phyloP scores from a whole-genome alignment of 139 green algal genomes.

The Picochlorum sp. region DNA sequence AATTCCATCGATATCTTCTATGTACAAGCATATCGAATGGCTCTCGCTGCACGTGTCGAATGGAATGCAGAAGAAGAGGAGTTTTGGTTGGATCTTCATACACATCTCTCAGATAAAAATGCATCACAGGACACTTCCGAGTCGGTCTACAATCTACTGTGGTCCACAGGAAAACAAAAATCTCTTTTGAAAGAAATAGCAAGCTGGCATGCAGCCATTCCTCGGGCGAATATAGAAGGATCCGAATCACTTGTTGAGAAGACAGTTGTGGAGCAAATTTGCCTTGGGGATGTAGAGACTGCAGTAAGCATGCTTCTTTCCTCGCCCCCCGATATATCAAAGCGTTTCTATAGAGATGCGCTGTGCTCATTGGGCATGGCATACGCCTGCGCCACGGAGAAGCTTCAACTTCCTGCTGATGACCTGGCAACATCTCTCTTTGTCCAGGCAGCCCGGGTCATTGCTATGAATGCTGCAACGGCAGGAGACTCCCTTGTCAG shows the following conservation, averaged over 20 bases:
- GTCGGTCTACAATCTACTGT: not conserved
- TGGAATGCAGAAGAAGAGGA: constrained; percentile 4
- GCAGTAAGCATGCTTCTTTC: constrained; percentile 76
- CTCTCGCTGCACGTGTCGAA: not conserved
- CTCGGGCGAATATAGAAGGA: constrained; percentile 18
- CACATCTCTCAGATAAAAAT: not conserved
- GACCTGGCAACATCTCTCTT: constrained; percentile 27
- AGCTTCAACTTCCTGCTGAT: not conserved
- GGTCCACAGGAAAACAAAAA: not conserved
- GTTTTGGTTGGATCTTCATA: not conserved
- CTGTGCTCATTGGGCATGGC: constrained; percentile 69
- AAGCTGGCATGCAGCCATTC: constrained; percentile 60
- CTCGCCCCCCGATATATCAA: constrained; percentile 44
- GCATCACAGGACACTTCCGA: not conserved
- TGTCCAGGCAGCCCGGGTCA: constrained; percentile 62
- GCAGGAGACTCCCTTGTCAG: constrained; percentile 69
- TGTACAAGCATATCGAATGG: not conserved
- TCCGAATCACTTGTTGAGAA: constrained; percentile 41
- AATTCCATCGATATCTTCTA: not conserved
- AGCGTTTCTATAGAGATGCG: constrained; percentile 57
- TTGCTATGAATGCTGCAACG: constrained; percentile 61
- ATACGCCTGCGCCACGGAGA: constrained; percentile 25
- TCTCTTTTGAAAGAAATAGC: not conserved
- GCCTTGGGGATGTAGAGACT: constrained; percentile 64
- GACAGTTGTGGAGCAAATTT: constrained; percentile 44